Percentiles rank a stretch among this genome's conserved stretches.
Evolutionary conservation across 2,329 filamentous ascomycete genomes (phyloP).

Genomic region (Sclerotinia sclerotiorum): DNA sequence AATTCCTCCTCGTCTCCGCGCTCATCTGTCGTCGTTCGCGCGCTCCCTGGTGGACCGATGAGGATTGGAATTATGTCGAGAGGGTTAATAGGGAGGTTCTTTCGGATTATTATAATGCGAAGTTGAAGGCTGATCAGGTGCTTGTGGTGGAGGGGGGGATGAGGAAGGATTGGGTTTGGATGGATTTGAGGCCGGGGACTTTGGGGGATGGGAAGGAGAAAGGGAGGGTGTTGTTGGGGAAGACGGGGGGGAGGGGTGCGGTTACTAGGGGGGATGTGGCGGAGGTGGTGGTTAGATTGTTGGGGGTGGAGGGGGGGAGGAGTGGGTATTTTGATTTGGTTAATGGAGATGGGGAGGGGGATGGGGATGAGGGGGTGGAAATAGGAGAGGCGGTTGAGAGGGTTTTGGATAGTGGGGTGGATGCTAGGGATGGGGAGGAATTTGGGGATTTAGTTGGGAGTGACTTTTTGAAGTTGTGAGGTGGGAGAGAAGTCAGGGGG

Average conservation of each 20-base stretch:
- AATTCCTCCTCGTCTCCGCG: slow-evolving; percentile 66
- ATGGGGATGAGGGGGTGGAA: slow-evolving; percentile 16
- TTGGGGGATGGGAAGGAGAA: slow-evolving; percentile 51
- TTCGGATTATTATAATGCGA: slow-evolving; percentile 59
- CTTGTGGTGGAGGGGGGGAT: slow-evolving; percentile 51
- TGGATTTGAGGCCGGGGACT: slow-evolving; percentile 54
- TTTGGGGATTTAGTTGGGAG: slow-evolving; percentile 33
- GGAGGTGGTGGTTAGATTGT: slow-evolving; percentile 53
- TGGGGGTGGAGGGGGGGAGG: slow-evolving; percentile 48
- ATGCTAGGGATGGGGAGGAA: slow-evolving; percentile 54
- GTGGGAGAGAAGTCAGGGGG: too few relatives aligned
- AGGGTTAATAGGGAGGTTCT: slow-evolving; percentile 47
- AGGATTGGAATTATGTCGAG: slow-evolving; percentile 45
- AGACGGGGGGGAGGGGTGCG: slow-evolving; percentile 42
- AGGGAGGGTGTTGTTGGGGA: slow-evolving; percentile 46
- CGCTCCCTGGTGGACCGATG: slow-evolving; percentile 57
- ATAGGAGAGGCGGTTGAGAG: slow-evolving; percentile 47
- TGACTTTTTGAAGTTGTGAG: slow-evolving; percentile 10
- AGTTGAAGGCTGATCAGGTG: slow-evolving; percentile 59
- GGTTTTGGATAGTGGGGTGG: slow-evolving; percentile 50
- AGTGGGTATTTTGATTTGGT: slow-evolving; percentile 55
- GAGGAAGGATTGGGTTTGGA: slow-evolving; percentile 43
- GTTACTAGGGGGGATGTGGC: slow-evolving; percentile 61
- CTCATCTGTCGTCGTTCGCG: slow-evolving; percentile 52
- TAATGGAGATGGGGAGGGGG: slow-evolving; percentile 52